These are phyloP conservation scores for Xylaria palmicola DNA, from an alignment of 495 filamentous ascomycete genomes.

Conservation along the genomic window DNA sequence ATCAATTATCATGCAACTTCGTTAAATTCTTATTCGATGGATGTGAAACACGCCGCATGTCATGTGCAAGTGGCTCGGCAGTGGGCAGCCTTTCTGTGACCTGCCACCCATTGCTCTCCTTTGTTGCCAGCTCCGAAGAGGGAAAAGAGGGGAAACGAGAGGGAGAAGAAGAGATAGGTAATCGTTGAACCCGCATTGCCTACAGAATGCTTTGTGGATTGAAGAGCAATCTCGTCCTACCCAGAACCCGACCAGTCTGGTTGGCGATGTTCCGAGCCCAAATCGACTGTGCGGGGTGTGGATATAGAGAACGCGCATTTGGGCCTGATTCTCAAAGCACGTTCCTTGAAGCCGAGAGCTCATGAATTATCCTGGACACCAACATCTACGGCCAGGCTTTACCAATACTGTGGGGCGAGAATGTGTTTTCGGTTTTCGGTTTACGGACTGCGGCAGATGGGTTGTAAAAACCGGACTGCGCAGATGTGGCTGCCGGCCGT, in stretches of 20 bases:
- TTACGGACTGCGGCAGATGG: background rate
- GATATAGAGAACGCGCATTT: background rate
- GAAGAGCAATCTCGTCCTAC: background rate
- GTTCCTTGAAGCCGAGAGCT: slow-evolving; percentile 1
- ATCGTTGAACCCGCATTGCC: no score
- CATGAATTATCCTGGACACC: background rate
- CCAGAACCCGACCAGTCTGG: no score
- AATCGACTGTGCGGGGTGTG: background rate
- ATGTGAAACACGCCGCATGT: background rate
- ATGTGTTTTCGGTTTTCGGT: no score
- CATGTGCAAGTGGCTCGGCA: background rate
- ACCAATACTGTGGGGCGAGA: background rate
- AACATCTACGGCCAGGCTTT: background rate
- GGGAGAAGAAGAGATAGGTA: no score
- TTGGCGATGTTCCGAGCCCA: background rate
- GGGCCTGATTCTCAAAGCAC: background rate
- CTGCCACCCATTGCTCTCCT: background rate
- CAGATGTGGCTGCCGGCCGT: background rate
- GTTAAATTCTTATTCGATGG: background rate
- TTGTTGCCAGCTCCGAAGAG: background rate
- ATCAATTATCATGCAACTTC: slow-evolving; percentile 7
- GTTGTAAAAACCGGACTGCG: background rate
- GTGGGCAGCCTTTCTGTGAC: background rate
- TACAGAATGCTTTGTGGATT: background rate
- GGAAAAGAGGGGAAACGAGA: no score